Conservation (phyloP, 306 rosid species). For the Cicer yamashitae region DNA sequence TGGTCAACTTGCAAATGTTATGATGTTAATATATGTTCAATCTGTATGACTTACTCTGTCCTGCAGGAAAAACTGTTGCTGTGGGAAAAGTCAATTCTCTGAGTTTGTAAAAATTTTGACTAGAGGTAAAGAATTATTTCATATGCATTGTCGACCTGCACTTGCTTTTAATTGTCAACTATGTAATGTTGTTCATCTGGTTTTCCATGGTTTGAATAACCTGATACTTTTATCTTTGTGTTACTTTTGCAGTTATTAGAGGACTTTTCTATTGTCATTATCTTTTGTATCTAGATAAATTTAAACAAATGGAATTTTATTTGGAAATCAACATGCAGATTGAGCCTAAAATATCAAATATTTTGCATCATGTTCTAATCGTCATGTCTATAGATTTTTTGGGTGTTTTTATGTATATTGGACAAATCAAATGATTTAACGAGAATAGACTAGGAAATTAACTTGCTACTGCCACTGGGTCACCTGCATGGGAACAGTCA, state of each 20-base stretch:
- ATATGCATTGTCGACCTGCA: conserved; percentile 29
- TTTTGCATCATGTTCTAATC: conserved; percentile 1
- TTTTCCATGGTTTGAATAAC: conserved; percentile 3
- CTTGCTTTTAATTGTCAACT: conserved; percentile 4
- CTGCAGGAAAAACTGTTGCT: conserved; percentile 90
- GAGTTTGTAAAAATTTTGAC: conserved; percentile 72
- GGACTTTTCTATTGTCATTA: conserved; percentile 2
- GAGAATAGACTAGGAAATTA: not conserved
- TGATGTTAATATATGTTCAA: conserved; percentile 13
- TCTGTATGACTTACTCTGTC: conserved; percentile 22
- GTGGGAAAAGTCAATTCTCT: conserved; percentile 83
- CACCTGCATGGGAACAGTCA: conserved; percentile 5
- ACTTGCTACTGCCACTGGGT: conserved; percentile 1
- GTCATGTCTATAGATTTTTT: not conserved
- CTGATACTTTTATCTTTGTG: not conserved
- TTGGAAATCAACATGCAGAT: not conserved
- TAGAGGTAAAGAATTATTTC: conserved; percentile 54
- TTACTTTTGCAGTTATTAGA: conserved; percentile 4
- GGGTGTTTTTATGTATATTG: conserved; percentile 25
- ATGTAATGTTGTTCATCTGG: conserved; percentile 8
- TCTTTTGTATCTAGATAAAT: not conserved
- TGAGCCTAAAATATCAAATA: conserved; percentile 8
- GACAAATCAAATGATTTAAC: not conserved
- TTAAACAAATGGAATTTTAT: not conserved
- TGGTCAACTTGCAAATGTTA: conserved; percentile 6